These are phyloP conservation scores for Hibiscus syriacus DNA, from an alignment of 345 rosid genomes.

Conservation along the genomic window DNA sequence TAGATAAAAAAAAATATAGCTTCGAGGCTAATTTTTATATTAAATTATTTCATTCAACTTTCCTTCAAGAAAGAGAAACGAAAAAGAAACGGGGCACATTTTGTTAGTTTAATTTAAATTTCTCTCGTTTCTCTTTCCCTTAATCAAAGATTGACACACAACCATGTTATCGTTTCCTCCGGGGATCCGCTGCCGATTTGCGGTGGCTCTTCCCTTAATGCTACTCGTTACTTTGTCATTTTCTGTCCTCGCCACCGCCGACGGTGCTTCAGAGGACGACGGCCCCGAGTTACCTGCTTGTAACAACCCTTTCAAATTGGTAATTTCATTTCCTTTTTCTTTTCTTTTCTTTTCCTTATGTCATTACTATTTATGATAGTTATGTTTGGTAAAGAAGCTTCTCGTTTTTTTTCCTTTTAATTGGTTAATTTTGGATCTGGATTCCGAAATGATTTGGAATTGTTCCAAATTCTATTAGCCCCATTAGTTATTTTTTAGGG, in stretches of 20 bases:
- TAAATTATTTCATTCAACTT: not conserved
- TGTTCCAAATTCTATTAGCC: not conserved
- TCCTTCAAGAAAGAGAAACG: not conserved
- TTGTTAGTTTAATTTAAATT: not conserved
- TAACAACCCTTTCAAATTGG: slow-evolving; percentile 8
- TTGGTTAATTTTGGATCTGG: slow-evolving; percentile 2
- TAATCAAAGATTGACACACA: not conserved
- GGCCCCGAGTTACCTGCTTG: not conserved
- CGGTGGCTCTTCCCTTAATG: not conserved
- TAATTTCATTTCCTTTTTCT: not conserved
- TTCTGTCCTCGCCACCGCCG: not conserved
- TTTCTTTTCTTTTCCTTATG: not conserved
- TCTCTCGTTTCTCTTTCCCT: not conserved
- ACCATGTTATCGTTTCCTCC: not conserved
- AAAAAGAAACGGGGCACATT: not conserved
- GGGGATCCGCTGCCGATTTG: not conserved
- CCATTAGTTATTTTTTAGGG: not conserved
- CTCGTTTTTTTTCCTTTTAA: not conserved
- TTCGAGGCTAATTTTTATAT: too few relatives aligned
- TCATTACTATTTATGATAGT: not conserved
- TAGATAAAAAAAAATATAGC: too few relatives aligned
- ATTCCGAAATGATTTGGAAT: not conserved
- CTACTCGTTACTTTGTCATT: not conserved
- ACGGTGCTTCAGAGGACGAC: slow-evolving; percentile 2
- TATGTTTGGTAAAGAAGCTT: not conserved